Base-by-base conservation (phyloP, 345 rosid genomes). In the Adansonia digitata region DNA sequence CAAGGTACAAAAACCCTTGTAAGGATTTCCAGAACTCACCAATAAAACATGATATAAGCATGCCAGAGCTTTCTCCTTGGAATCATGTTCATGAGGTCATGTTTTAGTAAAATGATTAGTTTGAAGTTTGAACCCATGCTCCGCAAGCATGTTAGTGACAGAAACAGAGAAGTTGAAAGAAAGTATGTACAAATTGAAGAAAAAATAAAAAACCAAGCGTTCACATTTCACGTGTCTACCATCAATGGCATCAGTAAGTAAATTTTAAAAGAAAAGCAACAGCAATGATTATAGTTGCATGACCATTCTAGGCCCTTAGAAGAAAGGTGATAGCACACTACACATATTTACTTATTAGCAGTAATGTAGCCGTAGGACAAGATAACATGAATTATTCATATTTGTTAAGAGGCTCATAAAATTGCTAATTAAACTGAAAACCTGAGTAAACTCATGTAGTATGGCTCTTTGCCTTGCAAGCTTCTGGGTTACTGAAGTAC, bases 381-480 rank as follows among this genome's bases (percentile, higher is more conserved):
- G 37, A 67, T 43, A 26, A 15, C 55, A 67, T 3, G 37, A 45
- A 26, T 55, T 22, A 46, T 40, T 24, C 66, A 13, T 72, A 57
- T 57, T 22, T 27, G 35, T 14, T 72, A 8, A 6, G n/a, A 43
- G 20, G 75, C 22, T 71, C 5, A 49, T 15, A 53, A 71, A 53
- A 12, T 17, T 56, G 14, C 13, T 39, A 72, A 26, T 5, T 64
- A 35, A 56, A 24, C 35, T 17, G 31, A 31, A 20, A 85, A 90
- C 99, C 99, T 96, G 98, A 7, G 97, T 96, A 78, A 85, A 93
- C 79, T 93, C 99, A 76, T 96, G 98, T 77, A 93, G 92, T 78
- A 96, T 96, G 79, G 93, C 99, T 56, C 99, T 89, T 59, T 96
- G 99, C 78, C 99, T 82, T 20, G 99, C 99, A 34, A 93, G 90